Conservation (phyloP, 2,329 filamentous ascomycete genomes). For the Colletotrichum sp. region DNA sequence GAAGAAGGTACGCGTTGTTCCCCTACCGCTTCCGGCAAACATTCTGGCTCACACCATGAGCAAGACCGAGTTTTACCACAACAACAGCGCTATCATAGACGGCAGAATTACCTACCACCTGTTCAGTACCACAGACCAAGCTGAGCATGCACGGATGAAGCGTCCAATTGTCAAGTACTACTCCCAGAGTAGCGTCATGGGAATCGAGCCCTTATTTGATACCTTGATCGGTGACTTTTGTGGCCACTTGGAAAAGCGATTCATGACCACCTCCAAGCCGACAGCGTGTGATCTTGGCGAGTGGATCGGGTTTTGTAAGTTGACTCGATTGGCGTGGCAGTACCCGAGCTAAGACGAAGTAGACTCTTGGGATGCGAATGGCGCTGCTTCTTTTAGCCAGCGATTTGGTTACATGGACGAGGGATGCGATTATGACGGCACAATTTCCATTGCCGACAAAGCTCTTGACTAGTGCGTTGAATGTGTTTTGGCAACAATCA, state of each 20-base stretch:
- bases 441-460: constrained; percentile 30
- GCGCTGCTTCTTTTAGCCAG: constrained; percentile 43
- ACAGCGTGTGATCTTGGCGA: constrained; percentile 31
- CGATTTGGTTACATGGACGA: constrained; percentile 46
- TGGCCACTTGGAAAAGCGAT: constrained; percentile 32
- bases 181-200: constrained; percentile 29
- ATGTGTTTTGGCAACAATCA: too few species aligned
- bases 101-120: constrained; percentile 41
- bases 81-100: constrained; percentile 35
- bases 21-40: neutral
- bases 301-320: constrained; percentile 31
- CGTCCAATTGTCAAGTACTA: constrained; percentile 42
- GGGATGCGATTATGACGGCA: constrained; percentile 39
- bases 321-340: constrained; percentile 34
- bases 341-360: constrained; percentile 22
- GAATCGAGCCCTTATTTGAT: constrained; percentile 35
- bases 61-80: constrained; percentile 41
- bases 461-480: constrained; percentile 31
- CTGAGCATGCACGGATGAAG: constrained; percentile 38
- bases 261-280: constrained; percentile 24
- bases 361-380: constrained; percentile 45
- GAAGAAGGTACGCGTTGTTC: neutral
- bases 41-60: neutral
- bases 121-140: constrained; percentile 39
- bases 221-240: constrained; percentile 32